A percentile compares a stretch with the other conserved stretches of the same genome.
phyloP scores from a whole-genome alignment of 495 filamentous ascomycete genomes.

The Penicillium parvum region DNA sequence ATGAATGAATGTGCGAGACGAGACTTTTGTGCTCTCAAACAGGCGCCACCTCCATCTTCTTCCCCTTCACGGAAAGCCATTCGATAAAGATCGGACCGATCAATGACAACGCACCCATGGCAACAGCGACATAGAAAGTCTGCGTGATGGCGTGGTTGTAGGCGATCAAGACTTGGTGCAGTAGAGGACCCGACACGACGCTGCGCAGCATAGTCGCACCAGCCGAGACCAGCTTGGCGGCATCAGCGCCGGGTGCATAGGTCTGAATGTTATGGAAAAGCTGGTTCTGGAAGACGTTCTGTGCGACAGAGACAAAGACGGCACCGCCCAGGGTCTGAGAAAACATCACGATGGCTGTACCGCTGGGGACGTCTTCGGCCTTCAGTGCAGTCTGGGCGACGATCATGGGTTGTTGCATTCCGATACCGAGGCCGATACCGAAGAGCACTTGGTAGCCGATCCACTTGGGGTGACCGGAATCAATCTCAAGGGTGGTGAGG shows the following conservation, averaged over 20 bases:
- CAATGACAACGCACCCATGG: constrained; percentile 56
- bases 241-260: constrained; percentile 49
- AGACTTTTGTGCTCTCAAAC: constrained; percentile 22
- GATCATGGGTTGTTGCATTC: constrained; percentile 65
- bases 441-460: constrained; percentile 73
- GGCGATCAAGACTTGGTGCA: constrained; percentile 56
- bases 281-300: constrained; percentile 74
- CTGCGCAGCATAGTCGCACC: constrained; percentile 66
- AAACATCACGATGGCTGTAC: constrained; percentile 64
- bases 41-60: constrained; percentile 62
- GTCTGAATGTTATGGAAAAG: constrained; percentile 53
- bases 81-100: constrained; percentile 59
- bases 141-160: constrained; percentile 68
- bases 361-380: constrained; percentile 59
- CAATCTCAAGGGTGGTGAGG: constrained; percentile 55
- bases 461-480: constrained; percentile 57
- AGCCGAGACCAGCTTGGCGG: constrained; percentile 45
- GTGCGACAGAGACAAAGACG: constrained; percentile 67
- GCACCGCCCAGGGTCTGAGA: constrained; percentile 68
- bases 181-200: constrained; percentile 37
- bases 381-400: constrained; percentile 64
- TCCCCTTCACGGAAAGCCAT: constrained; percentile 83
- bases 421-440: constrained; percentile 64
- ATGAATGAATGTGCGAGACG: constrained; percentile 2
- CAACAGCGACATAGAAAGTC: constrained; percentile 66